Evolutionary conservation across 768 basidiomycete genomes (phyloP).

Genomic region (Tubosaeta brunneosetosa): DNA sequence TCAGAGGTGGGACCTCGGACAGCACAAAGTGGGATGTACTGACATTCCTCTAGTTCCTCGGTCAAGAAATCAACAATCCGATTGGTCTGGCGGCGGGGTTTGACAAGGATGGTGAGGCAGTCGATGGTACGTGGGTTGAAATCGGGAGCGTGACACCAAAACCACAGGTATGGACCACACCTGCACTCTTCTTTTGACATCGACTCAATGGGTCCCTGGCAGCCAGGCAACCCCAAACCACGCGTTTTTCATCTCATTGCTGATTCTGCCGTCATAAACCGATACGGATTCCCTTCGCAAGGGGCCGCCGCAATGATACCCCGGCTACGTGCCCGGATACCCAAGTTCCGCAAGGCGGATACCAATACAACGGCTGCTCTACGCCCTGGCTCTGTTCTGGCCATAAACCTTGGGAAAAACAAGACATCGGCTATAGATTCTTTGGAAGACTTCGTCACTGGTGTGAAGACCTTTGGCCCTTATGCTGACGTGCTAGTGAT

Average conservation of each 20-base stretch:
- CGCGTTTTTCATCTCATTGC: slow-evolving; percentile 86
- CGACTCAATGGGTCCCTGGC: slow-evolving; percentile 8
- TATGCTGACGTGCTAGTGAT: slow-evolving; percentile 92
- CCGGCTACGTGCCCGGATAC: slow-evolving; percentile 71
- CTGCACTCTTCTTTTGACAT: neutral
- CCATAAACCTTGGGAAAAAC: too few relatives aligned
- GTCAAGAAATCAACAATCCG: slow-evolving; percentile 69
- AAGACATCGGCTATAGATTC: too few relatives aligned
- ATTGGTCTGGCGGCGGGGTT: slow-evolving; percentile 95
- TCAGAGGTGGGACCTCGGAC: slow-evolving; percentile 48
- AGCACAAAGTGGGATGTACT: neutral
- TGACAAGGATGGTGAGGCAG: slow-evolving; percentile 36
- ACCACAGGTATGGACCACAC: slow-evolving; percentile 67
- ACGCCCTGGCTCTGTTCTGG: too few relatives aligned
- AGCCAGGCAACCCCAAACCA: slow-evolving; percentile 90
- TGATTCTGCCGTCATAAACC: slow-evolving; percentile 84
- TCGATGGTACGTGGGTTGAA: too few relatives aligned
- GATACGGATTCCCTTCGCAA: slow-evolving; percentile 97
- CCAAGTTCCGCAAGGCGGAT: slow-evolving; percentile 39
- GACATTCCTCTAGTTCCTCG: slow-evolving; percentile 64
- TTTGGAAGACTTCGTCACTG: too few relatives aligned
- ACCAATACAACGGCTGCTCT: too few relatives aligned
- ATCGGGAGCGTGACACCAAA: too few relatives aligned
- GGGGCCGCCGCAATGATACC: slow-evolving; percentile 78
- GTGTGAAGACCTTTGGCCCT: slow-evolving; percentile 69